Conservation (phyloP, 1,284 basidiomycete species). For the Chalciporus sp. region DNA sequence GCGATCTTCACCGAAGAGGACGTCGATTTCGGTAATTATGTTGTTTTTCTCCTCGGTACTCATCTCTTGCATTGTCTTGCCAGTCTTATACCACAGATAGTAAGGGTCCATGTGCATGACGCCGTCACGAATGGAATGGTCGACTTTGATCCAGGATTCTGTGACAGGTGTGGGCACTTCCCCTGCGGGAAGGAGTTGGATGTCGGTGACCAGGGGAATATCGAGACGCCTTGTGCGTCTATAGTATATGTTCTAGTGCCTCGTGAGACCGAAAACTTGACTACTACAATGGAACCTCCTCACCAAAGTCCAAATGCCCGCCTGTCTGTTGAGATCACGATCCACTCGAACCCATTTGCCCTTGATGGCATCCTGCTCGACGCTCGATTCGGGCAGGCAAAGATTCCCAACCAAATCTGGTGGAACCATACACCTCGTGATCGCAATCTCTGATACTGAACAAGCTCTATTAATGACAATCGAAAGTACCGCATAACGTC, state of each 20-base stretch:
- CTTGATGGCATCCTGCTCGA: conserved; percentile 73
- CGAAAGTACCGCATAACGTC: background rate
- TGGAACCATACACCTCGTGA: conserved; percentile 72
- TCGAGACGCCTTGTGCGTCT: conserved; percentile 82
- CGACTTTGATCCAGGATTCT: conserved; percentile 60
- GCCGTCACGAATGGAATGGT: conserved; percentile 58
- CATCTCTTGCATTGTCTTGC: conserved; percentile 63
- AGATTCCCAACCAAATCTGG: conserved; percentile 55
- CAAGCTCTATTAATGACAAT: conserved; percentile 6
- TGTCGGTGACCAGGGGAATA: conserved; percentile 66
- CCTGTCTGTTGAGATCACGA: conserved; percentile 72
- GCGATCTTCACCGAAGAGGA: conserved; percentile 77
- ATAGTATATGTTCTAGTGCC: conserved; percentile 72
- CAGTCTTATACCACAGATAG: conserved; percentile 76
- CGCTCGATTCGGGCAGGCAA: conserved; percentile 71
- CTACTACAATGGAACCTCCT: conserved; percentile 3
- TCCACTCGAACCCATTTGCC: conserved; percentile 89
- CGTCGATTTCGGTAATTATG: conserved; percentile 86
- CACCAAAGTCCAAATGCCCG: conserved; percentile 65
- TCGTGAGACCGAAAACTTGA: conserved; percentile 13
- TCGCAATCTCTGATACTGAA: conserved; percentile 77
- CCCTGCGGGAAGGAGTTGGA: conserved; percentile 55
- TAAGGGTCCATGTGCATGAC: conserved; percentile 52
- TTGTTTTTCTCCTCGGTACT: conserved; percentile 55
- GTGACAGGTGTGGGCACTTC: conserved; percentile 47